Evolutionary conservation across 768 basidiomycete genomes (phyloP), one percentile per base, ranked within the genome.

Genomic region (Melanogaster broomeanus): DNA sequence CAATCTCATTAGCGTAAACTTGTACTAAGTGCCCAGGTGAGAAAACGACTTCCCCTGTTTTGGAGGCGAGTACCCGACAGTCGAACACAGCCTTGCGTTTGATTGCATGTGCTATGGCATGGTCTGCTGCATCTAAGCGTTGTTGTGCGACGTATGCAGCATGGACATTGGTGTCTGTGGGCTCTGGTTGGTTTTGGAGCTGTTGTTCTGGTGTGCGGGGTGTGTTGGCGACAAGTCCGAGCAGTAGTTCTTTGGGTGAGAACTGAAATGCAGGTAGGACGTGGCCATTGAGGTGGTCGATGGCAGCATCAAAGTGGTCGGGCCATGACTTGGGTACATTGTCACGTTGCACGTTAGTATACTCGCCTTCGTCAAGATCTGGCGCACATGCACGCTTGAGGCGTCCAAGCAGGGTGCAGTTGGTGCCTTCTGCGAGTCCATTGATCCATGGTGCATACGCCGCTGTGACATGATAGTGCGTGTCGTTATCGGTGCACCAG

Each of bases 21-120:
- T 73, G 72, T 2, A 73, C 69, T 0, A 74, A 57, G 16, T 71
- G 42, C 1, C 72, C 66, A 11, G n/a, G n/a, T 7, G 44, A 13
- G 56, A 72, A 73, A 3, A 50, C 34, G 4, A 68, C 61, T n/a
- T 56, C 64, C 1, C 64, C 52, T 3, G 54, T 37, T 11, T 33
- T 35, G 9, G 24, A 38, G 2, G 13, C 27, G 22, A 56, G 11
- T 1, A 72, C 61, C 15, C 49, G 53, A 33, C 45, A 39, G 53
- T 73, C 68, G 39, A 72, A 74, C 1, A 39, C 57, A 2, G 19
- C 47, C 43, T 72, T 73, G 10, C 65, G 22, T 12, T 49, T 43
- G 9, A 49, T 13, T 7, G 67, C 66, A 37, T 73, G 66, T 4
- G 46, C 30, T 1, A 69, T 47, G 0, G 57, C 50, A 9, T 60